phyloP scores from a whole-genome alignment of 1,284 basidiomycete species.

The Ustilago hordei region DNA sequence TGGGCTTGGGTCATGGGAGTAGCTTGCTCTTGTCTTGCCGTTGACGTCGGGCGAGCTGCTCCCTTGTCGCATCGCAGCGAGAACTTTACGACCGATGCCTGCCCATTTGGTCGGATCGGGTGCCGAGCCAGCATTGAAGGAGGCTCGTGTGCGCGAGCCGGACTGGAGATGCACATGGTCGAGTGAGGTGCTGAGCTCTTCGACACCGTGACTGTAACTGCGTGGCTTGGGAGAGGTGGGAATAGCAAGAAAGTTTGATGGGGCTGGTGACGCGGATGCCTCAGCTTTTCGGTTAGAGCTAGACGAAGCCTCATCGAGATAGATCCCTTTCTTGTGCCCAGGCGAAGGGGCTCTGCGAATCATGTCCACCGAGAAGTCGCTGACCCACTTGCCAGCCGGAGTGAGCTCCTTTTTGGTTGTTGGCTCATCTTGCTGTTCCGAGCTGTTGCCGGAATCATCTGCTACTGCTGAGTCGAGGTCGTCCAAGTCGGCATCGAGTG shows the following conservation, averaged over 20 bases:
- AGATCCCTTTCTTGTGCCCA: background rate
- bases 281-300: background rate
- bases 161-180: conserved; percentile 14
- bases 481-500: conserved; percentile 17
- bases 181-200: conserved; percentile 12
- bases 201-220: conserved; percentile 32
- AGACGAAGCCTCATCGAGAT: background rate
- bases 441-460: conserved; percentile 45
- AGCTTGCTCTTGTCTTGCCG: conserved; percentile 1
- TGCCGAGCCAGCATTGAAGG: conserved; percentile 19
- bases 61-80: conserved; percentile 45
- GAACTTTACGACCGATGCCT: conserved; percentile 58
- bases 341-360: conserved; percentile 36
- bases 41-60: conserved; percentile 21
- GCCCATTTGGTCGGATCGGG: conserved; percentile 31
- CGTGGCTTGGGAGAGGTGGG: conserved; percentile 31
- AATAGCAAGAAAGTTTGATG: conserved; percentile 15
- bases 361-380: conserved; percentile 46
- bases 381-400: conserved; percentile 47
- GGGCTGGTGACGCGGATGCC: background rate
- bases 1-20: conserved; percentile 36
- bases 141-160: conserved; percentile 19
- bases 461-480: conserved; percentile 33
- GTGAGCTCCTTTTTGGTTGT: conserved; percentile 23
- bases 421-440: conserved; percentile 24